phyloP scores from a whole-genome alignment of 768 basidiomycete species.

The Pisolithus marmoratus region DNA sequence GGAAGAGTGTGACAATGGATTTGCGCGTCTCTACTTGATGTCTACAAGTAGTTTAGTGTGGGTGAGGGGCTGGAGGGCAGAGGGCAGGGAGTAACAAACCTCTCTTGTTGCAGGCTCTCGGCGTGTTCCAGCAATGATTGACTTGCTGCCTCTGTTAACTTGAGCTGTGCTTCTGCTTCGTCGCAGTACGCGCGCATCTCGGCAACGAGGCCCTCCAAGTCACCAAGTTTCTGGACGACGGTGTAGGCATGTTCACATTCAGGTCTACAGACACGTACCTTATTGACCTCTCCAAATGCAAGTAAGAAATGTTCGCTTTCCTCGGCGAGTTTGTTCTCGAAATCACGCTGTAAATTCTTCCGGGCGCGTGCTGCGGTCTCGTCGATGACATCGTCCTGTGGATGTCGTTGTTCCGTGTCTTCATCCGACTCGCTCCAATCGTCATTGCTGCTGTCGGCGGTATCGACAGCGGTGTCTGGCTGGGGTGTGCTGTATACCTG shows the following conservation, averaged over 20 bases:
- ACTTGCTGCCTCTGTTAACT: constrained; percentile 71
- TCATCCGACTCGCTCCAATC: constrained; percentile 19
- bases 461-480: constrained; percentile 10
- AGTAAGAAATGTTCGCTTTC: constrained; percentile 79
- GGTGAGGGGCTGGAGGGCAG: no score
- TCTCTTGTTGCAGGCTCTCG: constrained; percentile 64
- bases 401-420: constrained; percentile 3
- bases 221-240: constrained; percentile 66
- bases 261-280: constrained; percentile 47
- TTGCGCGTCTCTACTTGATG: no score
- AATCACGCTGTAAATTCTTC: constrained; percentile 75
- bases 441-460: constrained; percentile 32
- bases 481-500: constrained; percentile 54
- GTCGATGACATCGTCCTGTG: constrained; percentile 35
- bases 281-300: constrained; percentile 84
- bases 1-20: no score
- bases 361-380: constrained; percentile 71
- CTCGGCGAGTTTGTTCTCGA: constrained; percentile 76
- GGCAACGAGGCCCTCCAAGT: constrained; percentile 68
- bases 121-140: constrained; percentile 78
- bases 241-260: background rate
- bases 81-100: constrained; percentile 37
- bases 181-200: constrained; percentile 83
- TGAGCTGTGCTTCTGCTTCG: constrained; percentile 73
- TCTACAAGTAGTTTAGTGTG: no score